Evolutionary conservation across 352 stramenopile species (phyloP), one percentile per base, ranked within the genome.

Genomic region (Phytophthora citrophthora): DNA sequence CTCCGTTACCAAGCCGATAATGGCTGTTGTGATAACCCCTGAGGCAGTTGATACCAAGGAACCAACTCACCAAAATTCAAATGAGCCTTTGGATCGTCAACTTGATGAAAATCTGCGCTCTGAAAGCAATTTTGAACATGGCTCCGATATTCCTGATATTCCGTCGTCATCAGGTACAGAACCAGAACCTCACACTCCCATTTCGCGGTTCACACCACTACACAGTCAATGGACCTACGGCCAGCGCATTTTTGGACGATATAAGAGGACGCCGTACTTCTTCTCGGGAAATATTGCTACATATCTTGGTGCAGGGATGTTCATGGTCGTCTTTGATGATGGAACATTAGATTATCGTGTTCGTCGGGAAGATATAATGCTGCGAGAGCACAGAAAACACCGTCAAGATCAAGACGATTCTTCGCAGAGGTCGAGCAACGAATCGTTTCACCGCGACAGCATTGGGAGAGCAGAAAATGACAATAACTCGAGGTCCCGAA

Each of bases 311-410:
- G 68, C 60, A 2, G 81, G 79, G 0, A 57, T 90, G 38, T 93
- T 93, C 54, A 93, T 93, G 82, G 53, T 93, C 12, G 77, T 93
- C 16, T 91, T 90, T 58, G 84, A 93, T 43, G 84, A 93, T 54
- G 84, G 84, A 27, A 83, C 80, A 24, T 59, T 91, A 1, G 81
- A 89, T 54, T 93, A 93, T 64, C 80, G 81, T 20, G 70, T 90
- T 11, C 76, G 74, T 20, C 76, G 82, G 0, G 84, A 91, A 29
- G 82, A 93, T 29, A 86, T 93, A 20, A 73, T 90, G 61, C 24
- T 88, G 24, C 72, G 71, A 6, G 40, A 76, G 12, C 43, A 54
- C n/a, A 56, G 31, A 41, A 54, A 58, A 32, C 61, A 58, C 5
- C 46, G 12, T 34, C 46, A 53, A 45, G 39, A 27, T 15, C 36